Evolutionary conservation across 192 early-diverging fungal species (phyloP).

Genomic region (Ambispora gerdemannii): DNA sequence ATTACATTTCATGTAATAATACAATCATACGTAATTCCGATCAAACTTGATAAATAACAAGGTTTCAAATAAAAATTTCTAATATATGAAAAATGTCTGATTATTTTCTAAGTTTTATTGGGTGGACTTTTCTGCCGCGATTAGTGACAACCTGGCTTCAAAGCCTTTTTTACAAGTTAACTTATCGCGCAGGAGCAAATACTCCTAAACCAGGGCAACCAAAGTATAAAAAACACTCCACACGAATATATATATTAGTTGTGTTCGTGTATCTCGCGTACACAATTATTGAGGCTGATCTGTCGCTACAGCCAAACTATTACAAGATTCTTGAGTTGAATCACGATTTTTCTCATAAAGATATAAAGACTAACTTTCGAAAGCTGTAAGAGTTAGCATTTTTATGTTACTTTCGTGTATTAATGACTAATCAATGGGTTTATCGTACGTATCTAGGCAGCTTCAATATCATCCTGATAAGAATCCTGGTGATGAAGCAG

Average conservation of each 20-base stretch:
- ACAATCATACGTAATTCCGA: too few species aligned
- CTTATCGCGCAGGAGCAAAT: constrained; percentile 36
- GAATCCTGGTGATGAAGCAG: constrained; percentile 7
- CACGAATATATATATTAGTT: constrained; percentile 42
- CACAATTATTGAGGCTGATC: constrained; percentile 42
- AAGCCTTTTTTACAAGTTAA: constrained; percentile 38
- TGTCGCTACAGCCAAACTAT: constrained; percentile 33
- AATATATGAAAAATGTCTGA: constrained; percentile 27
- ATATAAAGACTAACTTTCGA: constrained; percentile 40
- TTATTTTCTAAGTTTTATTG: constrained; percentile 34
- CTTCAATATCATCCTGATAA: constrained; percentile 28
- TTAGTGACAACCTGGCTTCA: constrained; percentile 41
- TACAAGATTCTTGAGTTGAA: constrained; percentile 40
- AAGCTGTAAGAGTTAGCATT: constrained; percentile 32
- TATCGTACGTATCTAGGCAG: constrained; percentile 16
- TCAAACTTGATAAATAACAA: too few species aligned
- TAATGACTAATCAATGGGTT: neutral
- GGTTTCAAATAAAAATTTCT: too few species aligned
- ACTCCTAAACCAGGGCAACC: constrained; percentile 38
- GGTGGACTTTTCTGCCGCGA: constrained; percentile 40
- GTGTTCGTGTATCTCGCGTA: constrained; percentile 43
- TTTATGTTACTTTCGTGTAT: neutral
- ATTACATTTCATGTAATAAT: too few species aligned
- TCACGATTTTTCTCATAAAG: constrained; percentile 36
- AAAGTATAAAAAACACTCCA: constrained; percentile 40